These are phyloP conservation scores for Boeremia exigua DNA, from an alignment of 2,329 filamentous ascomycete genomes.

Conservation along the genomic window DNA sequence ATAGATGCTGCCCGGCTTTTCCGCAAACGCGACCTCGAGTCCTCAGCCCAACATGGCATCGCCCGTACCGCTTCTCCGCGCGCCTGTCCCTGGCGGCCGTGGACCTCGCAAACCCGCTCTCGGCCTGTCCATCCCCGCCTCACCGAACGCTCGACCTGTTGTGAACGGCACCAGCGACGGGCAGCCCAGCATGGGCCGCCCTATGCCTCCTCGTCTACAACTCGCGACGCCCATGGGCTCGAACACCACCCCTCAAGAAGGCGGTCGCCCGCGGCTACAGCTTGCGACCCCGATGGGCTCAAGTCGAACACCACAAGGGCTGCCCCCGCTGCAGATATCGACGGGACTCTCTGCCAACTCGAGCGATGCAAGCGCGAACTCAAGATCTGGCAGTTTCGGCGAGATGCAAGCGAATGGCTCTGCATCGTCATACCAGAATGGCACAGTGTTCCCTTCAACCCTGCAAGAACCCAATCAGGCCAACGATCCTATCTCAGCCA, in stretches of 20 bases:
- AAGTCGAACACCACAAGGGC: constrained; percentile 70
- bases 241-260: constrained; percentile 73
- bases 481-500: constrained; percentile 86
- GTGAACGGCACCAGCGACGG: constrained; percentile 62
- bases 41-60: constrained; percentile 67
- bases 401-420: constrained; percentile 81
- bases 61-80: constrained; percentile 80
- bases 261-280: constrained; percentile 75
- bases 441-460: constrained; percentile 77
- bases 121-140: constrained; percentile 88
- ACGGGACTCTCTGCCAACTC: constrained; percentile 70
- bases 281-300: constrained; percentile 91
- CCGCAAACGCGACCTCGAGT: constrained; percentile 30
- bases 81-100: constrained; percentile 74
- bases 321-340: constrained; percentile 61
- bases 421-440: constrained; percentile 80
- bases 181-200: constrained; percentile 53
- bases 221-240: constrained; percentile 89
- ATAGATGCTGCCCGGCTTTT: constrained; percentile 36
- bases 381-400: constrained; percentile 83
- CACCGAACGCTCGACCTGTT: constrained; percentile 80
- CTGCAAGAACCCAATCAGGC: constrained; percentile 64
- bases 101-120: constrained; percentile 75
- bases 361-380: constrained; percentile 82
- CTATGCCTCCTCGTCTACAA: constrained; percentile 76